A percentile compares a stretch with the other conserved stretches of the same genome.
These are phyloP conservation scores for Telopea speciosissima DNA, from an alignment of 177 flowering plant species.

Conservation along the genomic window DNA sequence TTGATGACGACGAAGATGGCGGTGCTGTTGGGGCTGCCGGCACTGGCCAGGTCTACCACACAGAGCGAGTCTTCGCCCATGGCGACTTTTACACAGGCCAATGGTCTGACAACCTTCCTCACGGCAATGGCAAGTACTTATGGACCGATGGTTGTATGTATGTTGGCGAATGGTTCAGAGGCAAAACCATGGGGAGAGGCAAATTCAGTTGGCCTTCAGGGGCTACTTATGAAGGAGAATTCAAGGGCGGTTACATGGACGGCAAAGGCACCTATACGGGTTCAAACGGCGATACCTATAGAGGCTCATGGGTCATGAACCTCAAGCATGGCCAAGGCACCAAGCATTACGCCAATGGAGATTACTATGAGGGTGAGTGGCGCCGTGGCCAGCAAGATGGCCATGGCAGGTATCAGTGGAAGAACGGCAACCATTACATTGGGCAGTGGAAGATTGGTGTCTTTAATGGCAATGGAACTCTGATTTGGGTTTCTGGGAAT, in stretches of 20 bases:
- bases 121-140: constrained; percentile 74
- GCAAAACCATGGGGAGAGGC: constrained; percentile 69
- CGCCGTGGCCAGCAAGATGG: constrained; percentile 69
- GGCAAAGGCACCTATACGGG: constrained; percentile 79
- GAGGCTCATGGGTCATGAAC: constrained; percentile 75
- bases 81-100: constrained; percentile 81
- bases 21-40: constrained; percentile 14
- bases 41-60: constrained; percentile 17
- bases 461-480: constrained; percentile 62
- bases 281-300: constrained; percentile 53
- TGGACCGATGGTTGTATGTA: constrained; percentile 96
- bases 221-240: constrained; percentile 83
- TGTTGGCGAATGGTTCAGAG: constrained; percentile 74
- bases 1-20: constrained; percentile 41
- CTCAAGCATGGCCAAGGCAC: constrained; percentile 71
- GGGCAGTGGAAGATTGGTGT: constrained; percentile 72
- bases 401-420: constrained; percentile 72
- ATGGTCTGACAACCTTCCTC: constrained; percentile 57
- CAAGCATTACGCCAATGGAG: constrained; percentile 59
- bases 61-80: constrained; percentile 49
- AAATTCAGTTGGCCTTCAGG: constrained; percentile 86
- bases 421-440: constrained; percentile 49
- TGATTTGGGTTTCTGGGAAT: constrained; percentile 74
- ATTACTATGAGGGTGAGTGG: constrained; percentile 86
- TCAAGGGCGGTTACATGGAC: constrained; percentile 78